phyloP scores from a whole-genome alignment of 768 basidiomycete genomes.

The Suillus americanus region DNA sequence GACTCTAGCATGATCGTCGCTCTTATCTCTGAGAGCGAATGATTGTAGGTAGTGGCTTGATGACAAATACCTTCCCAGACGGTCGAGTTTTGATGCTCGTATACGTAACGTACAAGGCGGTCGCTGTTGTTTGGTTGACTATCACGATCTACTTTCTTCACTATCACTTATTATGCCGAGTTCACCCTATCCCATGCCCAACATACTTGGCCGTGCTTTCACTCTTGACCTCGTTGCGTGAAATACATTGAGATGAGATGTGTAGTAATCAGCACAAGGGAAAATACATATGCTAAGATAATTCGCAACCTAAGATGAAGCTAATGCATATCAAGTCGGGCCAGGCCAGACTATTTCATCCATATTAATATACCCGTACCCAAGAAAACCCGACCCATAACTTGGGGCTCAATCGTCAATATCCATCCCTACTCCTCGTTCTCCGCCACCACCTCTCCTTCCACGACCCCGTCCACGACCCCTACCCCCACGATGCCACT shows the following conservation, averaged over 20 bases:
- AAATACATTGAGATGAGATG: constrained; percentile 1
- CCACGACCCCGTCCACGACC: constrained; percentile 24
- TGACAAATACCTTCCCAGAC: neutral
- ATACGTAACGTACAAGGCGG: neutral
- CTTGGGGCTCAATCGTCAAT: constrained; percentile 23
- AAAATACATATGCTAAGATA: constrained; percentile 5
- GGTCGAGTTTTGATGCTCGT: neutral
- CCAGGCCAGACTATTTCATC: neutral
- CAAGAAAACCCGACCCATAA: neutral
- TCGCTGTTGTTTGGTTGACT: neutral
- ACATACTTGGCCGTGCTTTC: neutral
- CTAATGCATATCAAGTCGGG: neutral
- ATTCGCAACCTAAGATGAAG: neutral
- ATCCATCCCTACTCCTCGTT: constrained; percentile 24
- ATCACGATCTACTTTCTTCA: constrained; percentile 5
- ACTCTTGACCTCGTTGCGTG: neutral
- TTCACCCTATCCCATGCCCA: neutral
- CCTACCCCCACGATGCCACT: constrained; percentile 30
- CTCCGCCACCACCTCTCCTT: constrained; percentile 13
- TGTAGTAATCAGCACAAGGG: neutral
- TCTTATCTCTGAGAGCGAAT: constrained; percentile 79
- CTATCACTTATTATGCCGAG: neutral
- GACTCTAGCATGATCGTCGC: constrained; percentile 77
- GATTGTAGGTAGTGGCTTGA: neutral
- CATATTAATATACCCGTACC: neutral